Evolutionary conservation across 805 yeast species (phyloP).

Genomic region (Cyberlindnera mississippiensis): DNA sequence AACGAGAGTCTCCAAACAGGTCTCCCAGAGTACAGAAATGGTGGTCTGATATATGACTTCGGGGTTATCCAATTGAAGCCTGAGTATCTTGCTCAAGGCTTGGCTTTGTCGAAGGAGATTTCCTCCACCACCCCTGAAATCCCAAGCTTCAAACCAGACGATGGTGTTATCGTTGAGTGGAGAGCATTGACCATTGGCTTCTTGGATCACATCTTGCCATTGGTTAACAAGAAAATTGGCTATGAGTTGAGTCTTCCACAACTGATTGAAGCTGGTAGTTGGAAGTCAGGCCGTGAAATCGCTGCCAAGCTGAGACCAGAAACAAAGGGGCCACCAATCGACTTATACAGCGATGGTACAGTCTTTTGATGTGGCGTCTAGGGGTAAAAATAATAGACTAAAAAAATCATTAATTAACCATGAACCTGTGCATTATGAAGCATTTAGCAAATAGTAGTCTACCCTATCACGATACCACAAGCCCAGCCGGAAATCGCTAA

Average conservation of each 20-base stretch:
- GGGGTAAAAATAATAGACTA: no score
- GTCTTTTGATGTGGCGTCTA: conserved; percentile 39
- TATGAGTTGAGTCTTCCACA: conserved; percentile 47
- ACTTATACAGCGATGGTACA: conserved; percentile 59
- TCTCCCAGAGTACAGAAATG: conserved; percentile 80
- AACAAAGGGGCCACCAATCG: conserved; percentile 61
- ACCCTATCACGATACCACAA: not conserved
- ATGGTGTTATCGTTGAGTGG: conserved; percentile 66
- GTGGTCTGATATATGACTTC: conserved; percentile 58
- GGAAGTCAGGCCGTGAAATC: conserved; percentile 62
- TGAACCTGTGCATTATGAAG: not conserved
- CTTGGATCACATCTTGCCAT: conserved; percentile 47
- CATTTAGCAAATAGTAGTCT: no score
- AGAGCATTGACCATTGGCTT: conserved; percentile 57
- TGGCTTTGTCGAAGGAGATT: conserved; percentile 31
- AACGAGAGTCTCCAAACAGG: conserved; percentile 84
- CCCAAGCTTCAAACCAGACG: conserved; percentile 50
- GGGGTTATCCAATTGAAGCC: conserved; percentile 47
- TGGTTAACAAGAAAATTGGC: conserved; percentile 44
- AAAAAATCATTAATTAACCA: not conserved
- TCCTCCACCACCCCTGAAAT: conserved; percentile 28
- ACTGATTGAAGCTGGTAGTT: conserved; percentile 62
- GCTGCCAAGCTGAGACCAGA: conserved; percentile 47
- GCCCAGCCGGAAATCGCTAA: no score
- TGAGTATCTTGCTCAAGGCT: conserved; percentile 35